These are phyloP conservation scores for Phalaenopsis aphrodite DNA, from an alignment of 106 monocot species.

Conservation along the genomic window DNA sequence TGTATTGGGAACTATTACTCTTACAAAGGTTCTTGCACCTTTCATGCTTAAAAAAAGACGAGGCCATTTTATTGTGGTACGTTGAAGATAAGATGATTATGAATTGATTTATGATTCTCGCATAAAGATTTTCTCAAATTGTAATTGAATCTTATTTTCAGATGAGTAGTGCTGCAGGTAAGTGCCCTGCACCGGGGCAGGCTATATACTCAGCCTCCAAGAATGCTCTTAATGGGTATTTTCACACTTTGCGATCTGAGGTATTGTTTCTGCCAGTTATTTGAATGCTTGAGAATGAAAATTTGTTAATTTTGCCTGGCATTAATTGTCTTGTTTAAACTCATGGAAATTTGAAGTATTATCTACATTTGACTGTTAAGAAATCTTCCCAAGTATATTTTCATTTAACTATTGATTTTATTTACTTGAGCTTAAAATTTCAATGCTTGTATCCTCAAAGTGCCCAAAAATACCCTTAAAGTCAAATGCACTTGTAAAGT, in stretches of 20 bases:
- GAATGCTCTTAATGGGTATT: constrained; percentile 93
- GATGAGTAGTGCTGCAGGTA: constrained; percentile 97
- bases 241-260: constrained; percentile 90
- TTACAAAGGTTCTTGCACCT: constrained; percentile 83
- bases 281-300: not conserved
- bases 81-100: not conserved
- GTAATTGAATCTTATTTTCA: constrained; percentile 18
- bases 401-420: not conserved
- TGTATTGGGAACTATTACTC: constrained; percentile 75
- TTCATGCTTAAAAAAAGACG: constrained; percentile 78
- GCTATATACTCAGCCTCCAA: constrained; percentile 91
- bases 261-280: constrained; percentile 27
- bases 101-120: not conserved
- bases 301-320: not conserved
- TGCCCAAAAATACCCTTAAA: not conserved
- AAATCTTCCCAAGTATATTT: not conserved
- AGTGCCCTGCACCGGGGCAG: constrained; percentile 87
- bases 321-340: not conserved
- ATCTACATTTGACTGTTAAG: not conserved
- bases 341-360: not conserved
- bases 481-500: not conserved
- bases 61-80: constrained; percentile 95
- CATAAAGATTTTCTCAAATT: not conserved
- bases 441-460: not conserved
- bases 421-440: not conserved